Base-by-base conservation (phyloP, 2,329 filamentous ascomycete species). In the Penicillium sp. region DNA sequence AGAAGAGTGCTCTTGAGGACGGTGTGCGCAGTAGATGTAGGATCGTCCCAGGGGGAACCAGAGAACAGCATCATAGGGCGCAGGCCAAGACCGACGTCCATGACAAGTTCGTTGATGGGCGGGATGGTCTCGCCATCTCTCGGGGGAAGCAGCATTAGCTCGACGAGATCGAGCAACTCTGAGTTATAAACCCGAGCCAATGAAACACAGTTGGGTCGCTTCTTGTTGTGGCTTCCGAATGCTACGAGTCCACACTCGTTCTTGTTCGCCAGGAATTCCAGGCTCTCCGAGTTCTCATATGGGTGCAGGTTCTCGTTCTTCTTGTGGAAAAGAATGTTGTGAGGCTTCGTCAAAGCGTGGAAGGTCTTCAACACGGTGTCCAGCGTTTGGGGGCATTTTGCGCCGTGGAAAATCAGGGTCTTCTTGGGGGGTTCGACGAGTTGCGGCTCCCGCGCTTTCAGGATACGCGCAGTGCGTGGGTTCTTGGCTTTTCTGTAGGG, bases 221-320 rank as follows among this genome's bases (percentile, higher is more conserved):
- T 99, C 83, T 97, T 99, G 75, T 85, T 91, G 76, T 88, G 89
- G 74, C 85, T 88, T 52, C 88, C 93, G 69, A 96, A 96, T 65
- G 94, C 83, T 65, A 97, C 83, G 48, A 97, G 81, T 45, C 87
- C 89, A 70, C 90, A 88, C 75, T 99, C 94, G 78, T 99, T 99
- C 81, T 97, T 99, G 73, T 93, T 88, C 62, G 89, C 89, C 81
- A 99, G 93, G 81, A 99, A 99, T 78, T 97, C 91, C 65, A 97
- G 84, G 53, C 89, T 93, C 29, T 88, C 82, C 63, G 89, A 80
- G 74, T 96, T 92, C 76, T 97, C 93, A 76, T 99, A 99, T 2
- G 94, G 94, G 76, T 94, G 92, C 68, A 96, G 89, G 66, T 78
- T 78, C 60, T 87, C 83, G 77, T 99, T 99, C 82, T 97, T 97